Evolutionary conservation across 2,329 filamentous ascomycete genomes (phyloP), one percentile per base, ranked within the genome.

Genomic region (Emergomyces orientalis): DNA sequence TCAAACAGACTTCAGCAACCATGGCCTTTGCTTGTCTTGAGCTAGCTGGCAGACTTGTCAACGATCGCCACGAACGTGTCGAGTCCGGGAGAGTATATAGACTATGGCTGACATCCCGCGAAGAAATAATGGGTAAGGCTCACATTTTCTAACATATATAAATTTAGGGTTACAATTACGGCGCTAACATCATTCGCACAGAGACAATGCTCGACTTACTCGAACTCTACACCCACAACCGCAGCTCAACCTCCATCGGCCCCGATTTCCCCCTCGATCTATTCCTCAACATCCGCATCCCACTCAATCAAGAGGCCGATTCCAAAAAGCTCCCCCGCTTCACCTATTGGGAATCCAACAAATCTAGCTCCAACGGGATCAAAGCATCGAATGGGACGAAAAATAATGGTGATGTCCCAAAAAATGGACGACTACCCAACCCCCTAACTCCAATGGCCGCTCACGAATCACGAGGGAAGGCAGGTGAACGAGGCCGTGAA

Each of bases 161-260:
- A n/a, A n/a, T n/a, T n/a, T n/a, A 11, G 13, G 14, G 5, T 57
- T 62, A 47, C 34, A 61, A 65, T 47, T 80, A 82, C 37, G 76
- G 76, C 39, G 25, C 62, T 67, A 47, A 66, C 49, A 13, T 17
- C 37, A 9, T 79, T 79, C 65, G 84, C 34, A 73, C 82, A 78
- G 93, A 97, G 80, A 93, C 90, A 0, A 84, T 96, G 69, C 85
- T 97, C 47, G 94, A 97, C 71, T 81, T 97, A 0, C 82, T 97
- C 32, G 93, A 99, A 71, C 83, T 97, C 2, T 97, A 97, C 75
- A 94, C 91, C 0, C 89, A 96, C 71, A 88, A 95, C 72, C 85
- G 86, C 62, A 84, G 85, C 67, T 81, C 82, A 60, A 96, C 91
- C 41, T 85, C 87, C 59, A 80, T 96, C 25, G 92, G 91, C 7